Conservation (phyloP, 495 filamentous ascomycete species). For the Arthonia radiata region DNA sequence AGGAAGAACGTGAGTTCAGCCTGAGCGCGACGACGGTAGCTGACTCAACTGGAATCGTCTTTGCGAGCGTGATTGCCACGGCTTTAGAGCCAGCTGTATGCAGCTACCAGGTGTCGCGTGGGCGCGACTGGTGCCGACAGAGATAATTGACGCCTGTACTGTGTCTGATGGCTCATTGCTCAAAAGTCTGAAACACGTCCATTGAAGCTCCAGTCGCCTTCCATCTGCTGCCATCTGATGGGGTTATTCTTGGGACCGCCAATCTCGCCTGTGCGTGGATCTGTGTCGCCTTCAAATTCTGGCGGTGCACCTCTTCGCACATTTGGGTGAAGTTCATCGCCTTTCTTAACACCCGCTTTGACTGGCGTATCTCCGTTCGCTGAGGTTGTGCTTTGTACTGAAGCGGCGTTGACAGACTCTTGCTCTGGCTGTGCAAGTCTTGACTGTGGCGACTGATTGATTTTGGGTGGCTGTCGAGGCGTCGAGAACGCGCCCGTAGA, state of each 20-base stretch:
- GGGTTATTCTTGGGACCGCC: conserved; percentile 97
- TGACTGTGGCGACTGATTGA: too few species aligned
- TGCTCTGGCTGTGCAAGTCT: too few species aligned
- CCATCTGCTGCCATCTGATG: conserved; percentile 55
- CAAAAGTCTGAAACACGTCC: conserved; percentile 89
- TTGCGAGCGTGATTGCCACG: conserved; percentile 71
- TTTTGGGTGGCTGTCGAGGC: conserved; percentile 14
- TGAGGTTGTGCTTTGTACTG: conserved; percentile 2
- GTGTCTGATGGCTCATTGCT: conserved; percentile 5
- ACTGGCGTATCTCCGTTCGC: conserved; percentile 12
- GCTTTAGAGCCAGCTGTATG: conserved; percentile 65
- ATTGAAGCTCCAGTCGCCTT: conserved; percentile 86
- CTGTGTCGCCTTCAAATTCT: conserved; percentile 81
- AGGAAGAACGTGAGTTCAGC: conserved; percentile 68
- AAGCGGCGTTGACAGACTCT: too few species aligned
- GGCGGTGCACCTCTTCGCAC: conserved; percentile 47
- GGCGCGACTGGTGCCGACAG: conserved; percentile 60
- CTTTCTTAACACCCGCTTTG: conserved; percentile 5
- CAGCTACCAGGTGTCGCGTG: conserved; percentile 50
- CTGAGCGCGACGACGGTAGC: conserved; percentile 75
- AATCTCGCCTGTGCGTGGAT: conserved; percentile 89
- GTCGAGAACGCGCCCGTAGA: conserved; percentile 56
- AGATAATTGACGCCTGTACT: too few species aligned
- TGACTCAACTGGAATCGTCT: conserved; percentile 73
- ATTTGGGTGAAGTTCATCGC: conserved; percentile 45